These are phyloP conservation scores for Triticum dicoccoides DNA, from an alignment of 176 grass and related monocot genomes.

Conservation along the genomic window DNA sequence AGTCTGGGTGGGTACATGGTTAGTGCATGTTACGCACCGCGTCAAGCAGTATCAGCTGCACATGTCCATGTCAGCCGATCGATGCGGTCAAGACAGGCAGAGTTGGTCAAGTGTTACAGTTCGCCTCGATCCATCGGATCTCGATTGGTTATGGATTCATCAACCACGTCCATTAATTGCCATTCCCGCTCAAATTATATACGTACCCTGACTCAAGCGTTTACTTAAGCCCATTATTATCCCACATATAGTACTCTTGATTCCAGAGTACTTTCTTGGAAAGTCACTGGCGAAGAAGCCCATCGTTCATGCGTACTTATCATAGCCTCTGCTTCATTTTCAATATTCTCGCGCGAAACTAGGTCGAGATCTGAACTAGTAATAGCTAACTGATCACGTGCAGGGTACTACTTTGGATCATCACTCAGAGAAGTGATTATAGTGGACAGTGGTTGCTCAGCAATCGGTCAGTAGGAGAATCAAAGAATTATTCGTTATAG, in stretches of 20 bases:
- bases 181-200: not conserved
- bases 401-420: not conserved
- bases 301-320: not conserved
- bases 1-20: not conserved
- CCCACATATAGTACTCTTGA: not conserved
- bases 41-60: constrained; percentile 5
- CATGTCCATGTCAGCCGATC: not conserved
- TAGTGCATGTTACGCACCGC: constrained; percentile 20
- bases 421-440: not conserved
- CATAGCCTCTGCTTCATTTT: not conserved
- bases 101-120: not conserved
- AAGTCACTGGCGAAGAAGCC: not conserved
- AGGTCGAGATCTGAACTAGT: not conserved
- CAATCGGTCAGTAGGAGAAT: not conserved
- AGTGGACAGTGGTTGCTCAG: not conserved
- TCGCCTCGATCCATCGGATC: not conserved
- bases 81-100: not conserved
- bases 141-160: not conserved
- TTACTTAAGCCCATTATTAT: not conserved
- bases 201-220: not conserved
- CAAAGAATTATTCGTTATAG: not conserved
- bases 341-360: not conserved
- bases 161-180: constrained; percentile 19
- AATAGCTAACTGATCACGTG: constrained; percentile 12
- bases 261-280: constrained; percentile 28